These are phyloP conservation scores for Linnemannia elongata DNA, from an alignment of 192 early-diverging fungal genomes.

Conservation along the genomic window DNA sequence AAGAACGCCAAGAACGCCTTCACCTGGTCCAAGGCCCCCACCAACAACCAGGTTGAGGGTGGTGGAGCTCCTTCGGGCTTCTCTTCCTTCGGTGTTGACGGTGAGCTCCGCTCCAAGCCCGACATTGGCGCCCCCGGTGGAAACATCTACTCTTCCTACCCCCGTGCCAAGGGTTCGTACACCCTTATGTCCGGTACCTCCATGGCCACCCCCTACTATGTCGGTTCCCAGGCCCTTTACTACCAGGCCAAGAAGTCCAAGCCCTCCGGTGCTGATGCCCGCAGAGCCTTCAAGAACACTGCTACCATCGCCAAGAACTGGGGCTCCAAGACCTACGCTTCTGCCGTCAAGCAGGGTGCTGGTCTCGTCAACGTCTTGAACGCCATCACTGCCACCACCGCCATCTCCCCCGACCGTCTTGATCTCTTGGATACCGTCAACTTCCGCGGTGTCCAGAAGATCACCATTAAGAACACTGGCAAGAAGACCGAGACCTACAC, in stretches of 20 bases:
- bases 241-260: slow-evolving; percentile 52
- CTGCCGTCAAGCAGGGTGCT: slow-evolving; percentile 62
- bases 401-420: slow-evolving; percentile 61
- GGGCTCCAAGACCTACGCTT: slow-evolving; percentile 36
- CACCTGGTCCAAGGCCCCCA: slow-evolving; percentile 20
- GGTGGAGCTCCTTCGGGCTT: slow-evolving; percentile 69
- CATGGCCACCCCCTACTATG: slow-evolving; percentile 73
- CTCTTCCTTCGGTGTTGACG: slow-evolving; percentile 74
- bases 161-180: slow-evolving; percentile 59
- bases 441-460: slow-evolving; percentile 28
- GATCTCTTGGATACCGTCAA: slow-evolving; percentile 66
- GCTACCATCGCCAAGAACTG: slow-evolving; percentile 29
- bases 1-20: slow-evolving; percentile 17
- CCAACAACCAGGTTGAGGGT: slow-evolving; percentile 12
- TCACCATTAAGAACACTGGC: slow-evolving; percentile 61
- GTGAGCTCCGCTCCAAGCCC: slow-evolving; percentile 71
- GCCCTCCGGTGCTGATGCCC: slow-evolving; percentile 20
- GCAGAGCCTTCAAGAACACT: slow-evolving; percentile 41
- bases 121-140: slow-evolving; percentile 67
- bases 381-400: slow-evolving; percentile 47
- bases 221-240: slow-evolving; percentile 63
- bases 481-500: slow-evolving; percentile 43
- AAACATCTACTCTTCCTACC: slow-evolving; percentile 67
- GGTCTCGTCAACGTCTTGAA: slow-evolving; percentile 66
- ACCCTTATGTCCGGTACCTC: slow-evolving; percentile 66